Evolutionary conservation across 1,284 basidiomycete genomes (phyloP), one percentile per base, ranked within the genome.

Genomic region (Ustilago trichophora): DNA sequence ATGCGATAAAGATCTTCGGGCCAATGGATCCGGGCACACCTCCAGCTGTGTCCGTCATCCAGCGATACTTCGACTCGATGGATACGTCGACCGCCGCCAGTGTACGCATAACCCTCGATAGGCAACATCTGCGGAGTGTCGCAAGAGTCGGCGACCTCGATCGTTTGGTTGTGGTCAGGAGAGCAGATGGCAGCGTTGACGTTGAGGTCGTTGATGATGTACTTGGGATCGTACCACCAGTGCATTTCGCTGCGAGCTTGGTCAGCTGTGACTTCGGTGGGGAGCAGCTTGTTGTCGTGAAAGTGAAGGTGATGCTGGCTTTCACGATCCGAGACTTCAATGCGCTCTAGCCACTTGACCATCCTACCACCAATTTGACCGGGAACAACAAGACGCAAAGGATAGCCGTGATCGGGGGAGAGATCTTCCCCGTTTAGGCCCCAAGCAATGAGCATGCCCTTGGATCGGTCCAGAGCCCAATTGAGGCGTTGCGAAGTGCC

Each of bases 381-480:
- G 1, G 88, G 88, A 2, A 89, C 83, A 55, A 89, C 83, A 3
- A 89, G 77, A 10, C 88, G 83, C 16, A 89, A 73, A 0, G 88
- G 88, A 67, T 85, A 88, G 3, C 88, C 88, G 69, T 90, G 88
- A 70, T 89, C 88, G 0, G 88, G 87, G 32, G 85, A 84, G 12
- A 77, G 50, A 13, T 58, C 50, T 35, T 77, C 73, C 6, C 77
- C 75, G 59, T 89, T 89, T 85, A 89, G 87, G 9, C 84, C 85
- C 86, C 87, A 89, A 25, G 85, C 85, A 22, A 89, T 82, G 37
- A 89, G 76, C 85, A 89, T 88, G 1, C 87, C 87, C 67, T 84
- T 85, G 25, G 83, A 82, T 48, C 80, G 83, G 70, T 85, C 84
- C 29, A 79, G 64, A 21, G 86, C 85, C 85, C 86, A 86, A 27